Evolutionary conservation across 23 red algal genomes (phyloP).

Genomic region (Gracilariopsis chorda): DNA sequence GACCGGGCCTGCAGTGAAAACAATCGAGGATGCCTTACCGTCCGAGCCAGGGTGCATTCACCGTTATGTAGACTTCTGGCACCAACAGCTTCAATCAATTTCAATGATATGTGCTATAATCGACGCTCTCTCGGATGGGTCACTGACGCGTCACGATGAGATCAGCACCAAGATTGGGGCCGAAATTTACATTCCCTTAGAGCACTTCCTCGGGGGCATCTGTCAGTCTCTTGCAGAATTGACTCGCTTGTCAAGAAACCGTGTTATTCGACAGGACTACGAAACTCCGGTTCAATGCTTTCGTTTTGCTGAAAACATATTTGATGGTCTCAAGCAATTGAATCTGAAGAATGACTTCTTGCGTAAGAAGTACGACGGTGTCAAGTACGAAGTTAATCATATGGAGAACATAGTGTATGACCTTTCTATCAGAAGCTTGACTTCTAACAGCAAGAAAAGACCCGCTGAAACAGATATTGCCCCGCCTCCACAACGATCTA

Average conservation of each 20-base stretch:
- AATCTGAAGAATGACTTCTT: slow-evolving; percentile 92
- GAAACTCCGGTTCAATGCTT: slow-evolving; percentile 32
- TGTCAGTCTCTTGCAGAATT: slow-evolving; percentile 69
- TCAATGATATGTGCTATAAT: slow-evolving; percentile 18
- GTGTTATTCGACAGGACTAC: slow-evolving; percentile 73
- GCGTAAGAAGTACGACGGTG: slow-evolving; percentile 78
- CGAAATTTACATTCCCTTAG: slow-evolving; percentile 32
- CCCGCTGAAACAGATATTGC: slow-evolving; percentile 1
- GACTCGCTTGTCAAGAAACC: slow-evolving; percentile 63
- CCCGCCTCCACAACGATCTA: background rate
- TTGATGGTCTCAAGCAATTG: slow-evolving; percentile 69
- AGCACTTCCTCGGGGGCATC: slow-evolving; percentile 82
- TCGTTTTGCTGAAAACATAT: slow-evolving; percentile 56
- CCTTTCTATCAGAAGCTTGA: slow-evolving; percentile 69
- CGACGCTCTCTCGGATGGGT: background rate
- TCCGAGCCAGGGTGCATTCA: slow-evolving; percentile 11
- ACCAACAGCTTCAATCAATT: background rate
- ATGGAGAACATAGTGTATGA: slow-evolving; percentile 82
- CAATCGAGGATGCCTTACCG: slow-evolving; percentile 46
- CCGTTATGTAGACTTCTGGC: slow-evolving; percentile 33
- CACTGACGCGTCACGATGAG: background rate
- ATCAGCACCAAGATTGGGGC: slow-evolving; percentile 15
- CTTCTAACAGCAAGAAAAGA: background rate
- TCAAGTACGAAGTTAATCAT: slow-evolving; percentile 89
- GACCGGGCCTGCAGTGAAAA: slow-evolving; percentile 12